Evolutionary conservation across 208 protist genomes (phyloP).

Genomic region (Trypanosoma congolense): DNA sequence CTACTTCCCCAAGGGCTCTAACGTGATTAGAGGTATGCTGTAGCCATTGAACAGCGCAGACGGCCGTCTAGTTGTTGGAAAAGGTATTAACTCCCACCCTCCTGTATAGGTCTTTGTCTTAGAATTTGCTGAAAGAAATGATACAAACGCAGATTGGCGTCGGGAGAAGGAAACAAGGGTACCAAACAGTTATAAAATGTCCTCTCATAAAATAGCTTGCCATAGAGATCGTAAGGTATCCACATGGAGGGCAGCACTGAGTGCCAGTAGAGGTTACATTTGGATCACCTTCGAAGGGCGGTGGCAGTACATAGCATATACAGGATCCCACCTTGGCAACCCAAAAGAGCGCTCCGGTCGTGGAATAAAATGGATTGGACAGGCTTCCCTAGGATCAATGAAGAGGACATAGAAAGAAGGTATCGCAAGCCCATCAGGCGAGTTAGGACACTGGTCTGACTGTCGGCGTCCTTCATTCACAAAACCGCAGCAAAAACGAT

Average conservation of each 20-base stretch:
- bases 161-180: not conserved
- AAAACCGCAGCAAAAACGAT: not conserved
- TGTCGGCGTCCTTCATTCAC: not conserved
- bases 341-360: not conserved
- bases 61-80: slow-evolving; percentile 1
- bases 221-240: not conserved
- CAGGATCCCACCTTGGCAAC: not conserved
- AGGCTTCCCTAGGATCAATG: too few relatives aligned
- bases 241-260: not conserved
- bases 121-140: too few relatives aligned
- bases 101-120: too few relatives aligned
- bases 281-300: slow-evolving; percentile 6
- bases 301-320: not conserved
- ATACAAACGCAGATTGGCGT: not conserved
- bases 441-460: too few relatives aligned
- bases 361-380: too few relatives aligned
- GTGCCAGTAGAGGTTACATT: slow-evolving; percentile 6
- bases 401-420: too few relatives aligned
- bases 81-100: slow-evolving; percentile 11
- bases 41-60: not conserved
- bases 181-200: not conserved
- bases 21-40: not conserved
- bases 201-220: not conserved
- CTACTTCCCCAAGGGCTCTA: too few relatives aligned
- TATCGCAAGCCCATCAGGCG: too few relatives aligned